Percentiles rank a stretch among this genome's conserved stretches.
These are phyloP conservation scores for Lachnellula arida DNA, from an alignment of 2,329 filamentous ascomycete species.

Conservation along the genomic window DNA sequence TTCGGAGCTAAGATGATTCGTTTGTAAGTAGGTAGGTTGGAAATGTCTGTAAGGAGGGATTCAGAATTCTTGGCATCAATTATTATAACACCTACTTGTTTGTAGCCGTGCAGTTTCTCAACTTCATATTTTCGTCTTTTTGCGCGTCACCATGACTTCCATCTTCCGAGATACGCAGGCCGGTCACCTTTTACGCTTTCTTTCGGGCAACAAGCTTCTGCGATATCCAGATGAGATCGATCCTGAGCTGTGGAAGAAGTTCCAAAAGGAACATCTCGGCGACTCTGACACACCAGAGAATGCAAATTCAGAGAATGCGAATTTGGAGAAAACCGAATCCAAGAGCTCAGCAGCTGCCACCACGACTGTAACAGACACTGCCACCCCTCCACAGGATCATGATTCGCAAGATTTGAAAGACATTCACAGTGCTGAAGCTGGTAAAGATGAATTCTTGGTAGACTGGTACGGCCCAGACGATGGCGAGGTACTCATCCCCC, in stretches of 20 bases:
- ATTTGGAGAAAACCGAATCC: too few relatives aligned
- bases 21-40: too few relatives aligned
- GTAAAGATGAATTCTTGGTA: neutral
- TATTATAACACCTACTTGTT: too few relatives aligned
- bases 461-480: constrained; percentile 37
- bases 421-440: neutral
- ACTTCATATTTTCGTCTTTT: too few relatives aligned
- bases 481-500: constrained; percentile 17
- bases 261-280: neutral
- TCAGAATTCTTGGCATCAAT: too few relatives aligned
- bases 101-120: too few relatives aligned
- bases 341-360: too few relatives aligned
- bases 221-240: constrained; percentile 51
- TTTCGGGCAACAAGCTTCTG: constrained; percentile 46
- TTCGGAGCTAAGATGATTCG: too few relatives aligned
- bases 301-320: neutral
- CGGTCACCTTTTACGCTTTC: constrained; percentile 50
- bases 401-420: neutral
- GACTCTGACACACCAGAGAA: neutral
- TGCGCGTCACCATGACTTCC: constrained; percentile 23
- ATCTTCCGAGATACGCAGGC: constrained; percentile 49
- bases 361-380: too few relatives aligned
- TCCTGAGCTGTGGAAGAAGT: constrained; percentile 1
- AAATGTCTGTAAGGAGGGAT: too few relatives aligned
- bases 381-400: neutral